Evolutionary conservation across 1,284 basidiomycete species (phyloP).

Genomic region (Vanrija sp.): DNA sequence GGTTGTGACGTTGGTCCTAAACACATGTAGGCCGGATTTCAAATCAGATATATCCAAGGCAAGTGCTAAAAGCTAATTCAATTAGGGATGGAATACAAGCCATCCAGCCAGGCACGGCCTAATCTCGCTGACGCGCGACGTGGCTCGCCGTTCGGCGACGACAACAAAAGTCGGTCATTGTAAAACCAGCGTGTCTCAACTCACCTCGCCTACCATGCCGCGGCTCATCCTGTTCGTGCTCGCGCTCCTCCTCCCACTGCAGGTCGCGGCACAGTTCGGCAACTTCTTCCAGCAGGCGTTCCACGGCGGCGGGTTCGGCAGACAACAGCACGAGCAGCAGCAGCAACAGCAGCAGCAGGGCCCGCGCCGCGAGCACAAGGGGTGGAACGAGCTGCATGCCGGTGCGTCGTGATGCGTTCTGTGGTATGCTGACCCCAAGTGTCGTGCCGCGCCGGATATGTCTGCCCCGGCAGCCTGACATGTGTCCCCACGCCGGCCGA

Average conservation of each 20-base stretch:
- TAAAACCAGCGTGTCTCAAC: too few relatives aligned
- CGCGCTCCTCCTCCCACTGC: conserved; percentile 9
- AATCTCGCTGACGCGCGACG: too few relatives aligned
- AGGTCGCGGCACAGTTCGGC: conserved; percentile 36
- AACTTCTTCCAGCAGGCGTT: conserved; percentile 43
- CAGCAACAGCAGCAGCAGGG: conserved; percentile 16
- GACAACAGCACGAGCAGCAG: conserved; percentile 23
- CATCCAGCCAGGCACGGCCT: too few relatives aligned
- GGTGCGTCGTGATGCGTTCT: conserved; percentile 18
- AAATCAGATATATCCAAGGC: too few relatives aligned
- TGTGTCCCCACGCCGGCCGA: conserved; percentile 47
- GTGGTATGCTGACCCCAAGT: conserved; percentile 21
- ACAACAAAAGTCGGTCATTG: neutral
- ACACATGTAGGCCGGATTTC: too few relatives aligned
- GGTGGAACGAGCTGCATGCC: conserved; percentile 37
- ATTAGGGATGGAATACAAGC: too few relatives aligned
- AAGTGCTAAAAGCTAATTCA: too few relatives aligned
- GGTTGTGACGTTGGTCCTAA: too few relatives aligned
- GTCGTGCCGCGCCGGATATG: conserved; percentile 43
- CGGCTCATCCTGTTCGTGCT: conserved; percentile 3
- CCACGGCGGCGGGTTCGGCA: conserved; percentile 24
- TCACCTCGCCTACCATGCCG: neutral
- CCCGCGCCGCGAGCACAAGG: conserved; percentile 31
- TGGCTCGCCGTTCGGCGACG: too few relatives aligned
- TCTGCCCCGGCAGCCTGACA: conserved; percentile 39